A percentile compares a stretch with the other conserved stretches of the same genome.
These are phyloP conservation scores for Cornus controversa DNA, from an alignment of 148 eudicot species.

Conservation along the genomic window DNA sequence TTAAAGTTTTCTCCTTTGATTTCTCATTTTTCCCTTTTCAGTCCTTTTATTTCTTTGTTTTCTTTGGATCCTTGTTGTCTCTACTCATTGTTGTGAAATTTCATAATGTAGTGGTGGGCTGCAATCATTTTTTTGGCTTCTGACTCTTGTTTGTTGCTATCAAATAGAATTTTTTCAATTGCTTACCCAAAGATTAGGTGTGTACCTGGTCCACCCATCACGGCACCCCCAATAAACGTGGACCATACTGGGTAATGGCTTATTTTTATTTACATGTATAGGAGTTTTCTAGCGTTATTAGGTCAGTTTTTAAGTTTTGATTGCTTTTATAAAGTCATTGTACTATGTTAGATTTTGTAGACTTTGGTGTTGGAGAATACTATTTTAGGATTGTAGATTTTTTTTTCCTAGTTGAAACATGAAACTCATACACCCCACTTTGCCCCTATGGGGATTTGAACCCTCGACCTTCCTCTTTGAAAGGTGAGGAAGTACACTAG, in stretches of 20 bases:
- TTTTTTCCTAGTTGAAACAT: too few relatives aligned
- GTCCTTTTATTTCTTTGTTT: neutral
- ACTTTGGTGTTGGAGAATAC: neutral
- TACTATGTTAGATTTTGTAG: neutral
- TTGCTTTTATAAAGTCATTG: neutral
- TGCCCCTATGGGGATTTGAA: too few relatives aligned
- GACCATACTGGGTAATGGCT: too few relatives aligned
- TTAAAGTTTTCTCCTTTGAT: too few relatives aligned
- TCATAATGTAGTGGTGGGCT: neutral
- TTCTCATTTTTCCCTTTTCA: neutral
- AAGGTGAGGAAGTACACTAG: too few relatives aligned
- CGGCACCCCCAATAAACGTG: too few relatives aligned
- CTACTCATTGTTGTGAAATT: neutral
- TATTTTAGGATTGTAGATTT: too few relatives aligned
- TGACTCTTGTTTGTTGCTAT: neutral
- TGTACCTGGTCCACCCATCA: too few relatives aligned
- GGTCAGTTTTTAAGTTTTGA: neutral
- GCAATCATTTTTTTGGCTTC: neutral
- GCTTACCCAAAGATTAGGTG: too few relatives aligned
- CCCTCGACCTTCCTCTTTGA: too few relatives aligned
- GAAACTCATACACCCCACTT: too few relatives aligned
- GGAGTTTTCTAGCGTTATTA: neutral
- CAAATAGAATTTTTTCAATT: too few relatives aligned
- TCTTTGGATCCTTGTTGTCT: neutral
- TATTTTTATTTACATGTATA: neutral